A percentile compares a stretch with the other conserved stretches of the same genome.
Evolutionary conservation across 768 basidiomycete species (phyloP).

Genomic region (Cyclocybe cylindracea): DNA sequence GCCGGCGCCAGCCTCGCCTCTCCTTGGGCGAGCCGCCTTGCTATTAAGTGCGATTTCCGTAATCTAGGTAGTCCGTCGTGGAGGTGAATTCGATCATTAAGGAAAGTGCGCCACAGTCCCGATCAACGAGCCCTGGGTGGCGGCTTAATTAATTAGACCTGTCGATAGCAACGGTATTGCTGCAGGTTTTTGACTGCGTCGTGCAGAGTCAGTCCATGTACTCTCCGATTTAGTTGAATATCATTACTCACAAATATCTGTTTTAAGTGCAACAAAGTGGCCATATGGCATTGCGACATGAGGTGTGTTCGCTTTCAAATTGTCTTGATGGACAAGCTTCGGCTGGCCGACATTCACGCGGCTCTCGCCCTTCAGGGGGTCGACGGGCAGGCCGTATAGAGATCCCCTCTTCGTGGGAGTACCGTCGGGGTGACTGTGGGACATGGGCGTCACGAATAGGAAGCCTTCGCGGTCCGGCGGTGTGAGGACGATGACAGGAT

Average conservation of each 20-base stretch:
- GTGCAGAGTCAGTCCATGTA: too few species aligned
- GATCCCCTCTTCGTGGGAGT: constrained; percentile 23
- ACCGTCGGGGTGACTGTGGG: constrained; percentile 23
- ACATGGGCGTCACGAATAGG: constrained; percentile 24
- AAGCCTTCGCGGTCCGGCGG: constrained; percentile 19
- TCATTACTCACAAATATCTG: constrained; percentile 20
- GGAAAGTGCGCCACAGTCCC: too few species aligned
- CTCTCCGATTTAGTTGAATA: too few species aligned
- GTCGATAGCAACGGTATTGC: too few species aligned
- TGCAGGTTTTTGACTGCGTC: too few species aligned
- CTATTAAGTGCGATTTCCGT: too few species aligned
- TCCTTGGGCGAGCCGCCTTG: too few species aligned
- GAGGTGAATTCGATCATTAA: too few species aligned
- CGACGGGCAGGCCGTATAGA: constrained; percentile 25
- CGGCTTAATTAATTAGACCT: too few species aligned
- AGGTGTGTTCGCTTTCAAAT: constrained; percentile 22
- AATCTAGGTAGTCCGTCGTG: too few species aligned
- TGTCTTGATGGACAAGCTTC: constrained; percentile 20
- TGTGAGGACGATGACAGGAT: constrained; percentile 23
- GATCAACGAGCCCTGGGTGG: too few species aligned
- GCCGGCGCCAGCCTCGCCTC: too few species aligned
- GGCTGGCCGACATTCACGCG: constrained; percentile 23
- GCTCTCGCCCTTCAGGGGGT: constrained; percentile 26
- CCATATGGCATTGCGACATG: constrained; percentile 19
- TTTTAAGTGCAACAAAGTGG: constrained; percentile 18